Evolutionary conservation across 306 rosid genomes (phyloP).

Genomic region (Glycine soja): DNA sequence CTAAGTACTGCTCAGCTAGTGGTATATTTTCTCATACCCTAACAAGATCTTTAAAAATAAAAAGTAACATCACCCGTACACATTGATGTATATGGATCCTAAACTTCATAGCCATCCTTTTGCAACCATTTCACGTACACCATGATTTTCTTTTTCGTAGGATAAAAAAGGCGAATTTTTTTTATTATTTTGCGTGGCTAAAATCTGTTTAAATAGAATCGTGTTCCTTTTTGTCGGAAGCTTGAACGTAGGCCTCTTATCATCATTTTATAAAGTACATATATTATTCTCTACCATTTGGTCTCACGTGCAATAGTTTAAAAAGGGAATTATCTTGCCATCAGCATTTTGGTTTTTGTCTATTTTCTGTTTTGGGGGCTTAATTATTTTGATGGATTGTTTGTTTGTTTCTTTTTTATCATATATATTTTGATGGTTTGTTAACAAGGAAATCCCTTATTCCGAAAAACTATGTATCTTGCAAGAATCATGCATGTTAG

Average conservation of each 20-base stretch:
- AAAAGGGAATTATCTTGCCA: background rate
- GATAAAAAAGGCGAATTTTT: too few relatives aligned
- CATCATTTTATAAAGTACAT: background rate
- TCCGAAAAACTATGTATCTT: too few relatives aligned
- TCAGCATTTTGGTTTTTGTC: background rate
- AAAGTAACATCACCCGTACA: background rate
- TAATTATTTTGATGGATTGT: background rate
- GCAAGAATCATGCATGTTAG: background rate
- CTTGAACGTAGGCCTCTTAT: background rate
- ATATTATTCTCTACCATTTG: slow-evolving; percentile 7
- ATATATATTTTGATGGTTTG: background rate
- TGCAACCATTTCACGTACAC: background rate
- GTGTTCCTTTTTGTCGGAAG: background rate
- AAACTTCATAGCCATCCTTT: background rate
- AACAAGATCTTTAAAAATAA: background rate
- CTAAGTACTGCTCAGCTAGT: background rate
- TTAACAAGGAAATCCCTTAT: background rate
- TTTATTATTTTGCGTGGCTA: slow-evolving; percentile 6
- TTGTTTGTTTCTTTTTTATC: too few relatives aligned
- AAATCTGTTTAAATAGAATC: slow-evolving; percentile 22
- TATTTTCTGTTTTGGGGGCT: background rate
- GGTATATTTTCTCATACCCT: background rate
- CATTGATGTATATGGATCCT: background rate
- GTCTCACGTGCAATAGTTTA: background rate
- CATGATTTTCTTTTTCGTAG: background rate